Base-by-base conservation (phyloP, 2,329 filamentous ascomycete genomes). In the Hysterium pulicare region DNA sequence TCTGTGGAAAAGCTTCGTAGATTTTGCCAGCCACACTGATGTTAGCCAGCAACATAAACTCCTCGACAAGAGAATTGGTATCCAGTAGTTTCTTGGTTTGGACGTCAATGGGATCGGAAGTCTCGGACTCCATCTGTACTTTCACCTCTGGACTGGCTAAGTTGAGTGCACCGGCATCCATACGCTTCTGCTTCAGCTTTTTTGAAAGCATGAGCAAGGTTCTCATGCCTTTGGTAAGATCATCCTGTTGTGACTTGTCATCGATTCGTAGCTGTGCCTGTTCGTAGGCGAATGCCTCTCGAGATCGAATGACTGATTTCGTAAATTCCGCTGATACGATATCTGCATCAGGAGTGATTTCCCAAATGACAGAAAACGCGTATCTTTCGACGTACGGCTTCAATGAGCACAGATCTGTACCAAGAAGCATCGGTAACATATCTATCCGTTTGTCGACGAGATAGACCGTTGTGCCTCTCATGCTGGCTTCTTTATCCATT, bases 11-110 rank as follows among this genome's bases (percentile, higher is more conserved):
- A 2, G 90, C 83, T 37, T 87, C 80, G 71, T 95, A 89, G 61
- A 95, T 94, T 67, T 89, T 91, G 52, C 83, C 79, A 5, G 91
- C 93, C 22, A 98, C 94, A 54, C 86, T 91, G 60, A 89, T 90
- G 71, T 98, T 98, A 75, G 93, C 94, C 65, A 97, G 86, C 61
- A 98, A 76, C 93, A 98, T 98, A 76, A 98, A 97, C 65, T 98
- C 93, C 64, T 98, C 93, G 21, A 98, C 94, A 4, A 98, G 80
- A 17, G 91, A 96, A 73, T 97, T 98, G 40, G 93, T 98, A 60
- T 93, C 90, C 28, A 98, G 82, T 39, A 90, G 82, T 57, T 90
- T 79, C 71, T 98, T 98, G 5, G 90, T 95, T 74, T 97, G 90
- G 54, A 98, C 88, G 58, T 97, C 93, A 41, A 95, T 85, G 0